These are phyloP conservation scores for Elaeis oleifera DNA, from an alignment of 202 grass and related monocot species.

Conservation along the genomic window DNA sequence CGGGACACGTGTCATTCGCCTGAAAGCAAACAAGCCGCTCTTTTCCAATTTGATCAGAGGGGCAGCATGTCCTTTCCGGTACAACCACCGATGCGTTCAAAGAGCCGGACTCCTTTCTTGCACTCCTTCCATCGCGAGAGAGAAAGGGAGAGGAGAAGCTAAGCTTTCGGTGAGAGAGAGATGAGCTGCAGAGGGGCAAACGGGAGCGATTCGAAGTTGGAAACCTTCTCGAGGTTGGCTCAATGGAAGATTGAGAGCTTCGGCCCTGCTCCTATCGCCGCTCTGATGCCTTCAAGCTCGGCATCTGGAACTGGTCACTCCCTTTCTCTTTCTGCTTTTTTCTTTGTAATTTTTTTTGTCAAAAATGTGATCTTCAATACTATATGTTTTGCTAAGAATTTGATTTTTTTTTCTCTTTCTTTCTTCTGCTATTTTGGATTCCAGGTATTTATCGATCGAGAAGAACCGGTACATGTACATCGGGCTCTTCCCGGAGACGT, in stretches of 20 bases:
- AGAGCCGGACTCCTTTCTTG: no score
- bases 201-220: slow-evolving; percentile 56
- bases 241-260: slow-evolving; percentile 90
- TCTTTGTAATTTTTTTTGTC: neutral
- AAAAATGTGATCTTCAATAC: no score
- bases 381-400: neutral
- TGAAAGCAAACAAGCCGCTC: no score
- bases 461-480: slow-evolving; percentile 60
- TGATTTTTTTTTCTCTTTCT: neutral
- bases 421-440: neutral
- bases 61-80: no score
- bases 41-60: no score
- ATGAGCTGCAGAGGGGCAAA: slow-evolving; percentile 21
- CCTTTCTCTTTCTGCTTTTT: no score
- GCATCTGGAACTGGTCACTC: slow-evolving; percentile 79
- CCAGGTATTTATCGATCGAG: slow-evolving; percentile 81
- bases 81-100: no score
- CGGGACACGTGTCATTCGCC: no score
- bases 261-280: slow-evolving; percentile 80
- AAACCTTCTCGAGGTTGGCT: slow-evolving; percentile 75
- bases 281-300: slow-evolving; percentile 87
- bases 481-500: slow-evolving; percentile 82
- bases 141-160: no score
- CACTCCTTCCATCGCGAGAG: no score
- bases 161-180: neutral